phyloP scores from a whole-genome alignment of 257 asterid species.

The Ocimum tenuiflorum region DNA sequence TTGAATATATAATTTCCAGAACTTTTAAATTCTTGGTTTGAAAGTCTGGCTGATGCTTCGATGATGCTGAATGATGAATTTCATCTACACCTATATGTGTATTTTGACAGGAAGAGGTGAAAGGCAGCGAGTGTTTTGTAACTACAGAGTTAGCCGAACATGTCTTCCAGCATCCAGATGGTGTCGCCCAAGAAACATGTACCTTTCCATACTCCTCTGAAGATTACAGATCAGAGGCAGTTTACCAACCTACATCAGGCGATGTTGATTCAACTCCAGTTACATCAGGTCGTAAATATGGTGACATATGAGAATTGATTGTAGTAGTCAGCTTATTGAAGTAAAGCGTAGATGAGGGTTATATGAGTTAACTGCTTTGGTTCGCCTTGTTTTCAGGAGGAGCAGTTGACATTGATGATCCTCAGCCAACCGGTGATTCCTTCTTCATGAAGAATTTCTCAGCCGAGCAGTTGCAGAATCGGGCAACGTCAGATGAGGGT shows the following conservation, averaged over 20 bases:
- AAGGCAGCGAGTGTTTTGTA: constrained; percentile 27
- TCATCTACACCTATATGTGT: no score
- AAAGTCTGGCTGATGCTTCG: not conserved
- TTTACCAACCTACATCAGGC: constrained; percentile 24
- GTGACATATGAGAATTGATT: constrained; percentile 23
- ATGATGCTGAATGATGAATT: not conserved
- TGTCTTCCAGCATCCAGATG: constrained; percentile 32
- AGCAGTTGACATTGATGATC: constrained; percentile 15
- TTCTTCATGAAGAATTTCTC: constrained; percentile 14
- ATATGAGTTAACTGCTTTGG: constrained; percentile 17
- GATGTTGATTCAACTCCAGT: constrained; percentile 27
- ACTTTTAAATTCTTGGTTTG: not conserved
- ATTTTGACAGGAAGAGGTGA: constrained; percentile 42
- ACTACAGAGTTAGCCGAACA: constrained; percentile 30
- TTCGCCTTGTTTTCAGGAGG: constrained; percentile 21
- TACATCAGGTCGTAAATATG: constrained; percentile 29
- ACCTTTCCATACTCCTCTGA: constrained; percentile 33
- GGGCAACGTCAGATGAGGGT: not conserved
- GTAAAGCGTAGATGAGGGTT: constrained; percentile 11
- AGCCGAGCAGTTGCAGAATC: constrained; percentile 10
- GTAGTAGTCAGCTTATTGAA: constrained; percentile 19
- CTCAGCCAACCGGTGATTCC: constrained; percentile 8
- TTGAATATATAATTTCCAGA: no score
- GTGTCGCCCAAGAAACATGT: constrained; percentile 27
- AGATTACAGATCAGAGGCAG: constrained; percentile 29